Conservation (phyloP, 257 asterid species). For the Solanum tarijense region DNA sequence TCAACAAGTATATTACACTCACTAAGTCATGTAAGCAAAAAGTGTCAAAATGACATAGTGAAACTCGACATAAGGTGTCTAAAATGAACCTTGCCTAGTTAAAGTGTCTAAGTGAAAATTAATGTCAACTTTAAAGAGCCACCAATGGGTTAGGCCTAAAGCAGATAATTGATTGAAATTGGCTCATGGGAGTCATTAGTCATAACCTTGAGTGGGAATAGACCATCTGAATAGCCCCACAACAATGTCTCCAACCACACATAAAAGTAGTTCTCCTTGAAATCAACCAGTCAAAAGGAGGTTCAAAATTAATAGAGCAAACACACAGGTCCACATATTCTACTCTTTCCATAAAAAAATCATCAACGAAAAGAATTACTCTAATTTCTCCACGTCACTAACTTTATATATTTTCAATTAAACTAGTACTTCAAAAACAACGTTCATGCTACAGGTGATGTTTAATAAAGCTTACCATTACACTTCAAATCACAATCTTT, state of each 20-base stretch:
- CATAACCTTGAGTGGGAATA: not conserved
- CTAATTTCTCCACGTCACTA: not conserved
- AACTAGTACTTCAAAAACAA: not conserved
- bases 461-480: not conserved
- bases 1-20: too few relatives aligned
- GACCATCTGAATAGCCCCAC: not conserved
- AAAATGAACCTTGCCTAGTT: too few relatives aligned
- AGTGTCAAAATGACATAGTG: too few relatives aligned
- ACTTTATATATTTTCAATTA: not conserved
- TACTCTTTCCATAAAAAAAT: not conserved
- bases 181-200: not conserved
- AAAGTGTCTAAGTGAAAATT: too few relatives aligned
- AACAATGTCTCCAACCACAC: not conserved
- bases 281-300: not conserved
- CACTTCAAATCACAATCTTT: not conserved
- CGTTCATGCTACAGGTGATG: not conserved
- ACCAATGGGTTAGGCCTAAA: too few relatives aligned
- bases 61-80: too few relatives aligned
- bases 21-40: too few relatives aligned
- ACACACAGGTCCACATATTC: not conserved
- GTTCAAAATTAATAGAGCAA: not conserved
- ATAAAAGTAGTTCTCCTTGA: not conserved
- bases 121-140: too few relatives aligned
- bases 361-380: not conserved
- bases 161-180: not conserved